phyloP scores from a whole-genome alignment of 83 land plant genomes.

The Picea mariana region DNA sequence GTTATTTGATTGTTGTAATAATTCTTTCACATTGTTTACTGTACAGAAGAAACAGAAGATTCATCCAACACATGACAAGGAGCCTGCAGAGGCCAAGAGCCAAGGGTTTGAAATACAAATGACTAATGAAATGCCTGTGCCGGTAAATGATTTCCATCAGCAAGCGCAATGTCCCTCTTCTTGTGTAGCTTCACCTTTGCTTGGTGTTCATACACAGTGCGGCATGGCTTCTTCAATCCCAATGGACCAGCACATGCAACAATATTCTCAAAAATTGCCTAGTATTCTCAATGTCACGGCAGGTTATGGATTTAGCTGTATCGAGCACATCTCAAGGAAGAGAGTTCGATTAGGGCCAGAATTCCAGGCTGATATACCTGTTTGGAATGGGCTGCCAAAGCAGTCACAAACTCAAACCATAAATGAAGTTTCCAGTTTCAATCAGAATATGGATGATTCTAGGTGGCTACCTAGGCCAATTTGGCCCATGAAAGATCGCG shows the following conservation, averaged over 20 bases:
- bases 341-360: slow-evolving; percentile 52
- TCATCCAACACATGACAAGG: slow-evolving; percentile 43
- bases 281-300: slow-evolving; percentile 13
- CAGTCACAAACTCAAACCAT: neutral
- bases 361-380: slow-evolving; percentile 66
- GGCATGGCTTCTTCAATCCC: neutral
- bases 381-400: slow-evolving; percentile 37
- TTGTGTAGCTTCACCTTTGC: neutral
- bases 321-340: slow-evolving; percentile 25
- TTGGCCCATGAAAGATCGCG: slow-evolving; percentile 42
- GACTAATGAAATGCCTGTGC: neutral
- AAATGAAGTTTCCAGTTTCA: slow-evolving; percentile 16
- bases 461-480: slow-evolving; percentile 50
- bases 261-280: neutral
- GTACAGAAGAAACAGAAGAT: slow-evolving; percentile 40
- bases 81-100: neutral
- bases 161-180: neutral
- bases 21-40: slow-evolving; percentile 5
- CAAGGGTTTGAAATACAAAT: slow-evolving; percentile 10
- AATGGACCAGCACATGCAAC: neutral
- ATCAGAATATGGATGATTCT: slow-evolving; percentile 27
- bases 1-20: neutral
- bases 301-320: slow-evolving; percentile 2
- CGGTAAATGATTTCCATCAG: neutral
- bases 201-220: slow-evolving; percentile 4